These are phyloP conservation scores for Boletus mariae DNA, from an alignment of 1,284 basidiomycete genomes.

Conservation along the genomic window DNA sequence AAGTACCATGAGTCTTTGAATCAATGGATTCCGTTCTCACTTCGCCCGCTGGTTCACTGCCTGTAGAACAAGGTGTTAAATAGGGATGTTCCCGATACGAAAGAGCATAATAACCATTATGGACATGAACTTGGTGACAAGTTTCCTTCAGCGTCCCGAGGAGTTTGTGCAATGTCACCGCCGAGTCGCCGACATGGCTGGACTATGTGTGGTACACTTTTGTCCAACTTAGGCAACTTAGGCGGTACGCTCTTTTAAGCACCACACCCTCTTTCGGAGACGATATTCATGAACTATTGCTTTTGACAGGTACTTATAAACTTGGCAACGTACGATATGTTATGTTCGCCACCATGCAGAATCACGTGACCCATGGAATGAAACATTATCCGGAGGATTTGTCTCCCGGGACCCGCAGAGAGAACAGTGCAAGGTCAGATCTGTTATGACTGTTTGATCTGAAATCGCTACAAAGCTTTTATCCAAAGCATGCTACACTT, in stretches of 20 bases:
- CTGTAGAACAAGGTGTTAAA: neutral
- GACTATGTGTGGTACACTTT: neutral
- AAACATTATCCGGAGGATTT: slow-evolving; percentile 1
- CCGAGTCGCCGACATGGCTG: neutral
- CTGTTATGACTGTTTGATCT: neutral
- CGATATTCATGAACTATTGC: neutral
- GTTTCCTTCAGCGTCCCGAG: neutral
- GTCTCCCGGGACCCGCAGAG: too few species aligned
- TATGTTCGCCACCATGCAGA: too few species aligned
- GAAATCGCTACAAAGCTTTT: neutral
- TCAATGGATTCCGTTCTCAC: neutral
- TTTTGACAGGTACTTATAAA: neutral
- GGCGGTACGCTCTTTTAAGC: neutral
- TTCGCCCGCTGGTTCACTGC: neutral
- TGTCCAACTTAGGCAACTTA: neutral
- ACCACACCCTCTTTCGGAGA: neutral
- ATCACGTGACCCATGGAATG: neutral
- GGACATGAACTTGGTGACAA: neutral
- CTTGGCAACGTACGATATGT: neutral
- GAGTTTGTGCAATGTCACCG: neutral
- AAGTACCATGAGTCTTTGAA: neutral
- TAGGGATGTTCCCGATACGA: neutral
- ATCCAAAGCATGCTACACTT: neutral
- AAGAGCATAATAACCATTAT: neutral
- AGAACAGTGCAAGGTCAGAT: slow-evolving; percentile 3